A percentile compares a stretch with the other conserved stretches of the same genome.
Evolutionary conservation across 345 rosid species (phyloP).

Genomic region (Syzygium aromaticum): DNA sequence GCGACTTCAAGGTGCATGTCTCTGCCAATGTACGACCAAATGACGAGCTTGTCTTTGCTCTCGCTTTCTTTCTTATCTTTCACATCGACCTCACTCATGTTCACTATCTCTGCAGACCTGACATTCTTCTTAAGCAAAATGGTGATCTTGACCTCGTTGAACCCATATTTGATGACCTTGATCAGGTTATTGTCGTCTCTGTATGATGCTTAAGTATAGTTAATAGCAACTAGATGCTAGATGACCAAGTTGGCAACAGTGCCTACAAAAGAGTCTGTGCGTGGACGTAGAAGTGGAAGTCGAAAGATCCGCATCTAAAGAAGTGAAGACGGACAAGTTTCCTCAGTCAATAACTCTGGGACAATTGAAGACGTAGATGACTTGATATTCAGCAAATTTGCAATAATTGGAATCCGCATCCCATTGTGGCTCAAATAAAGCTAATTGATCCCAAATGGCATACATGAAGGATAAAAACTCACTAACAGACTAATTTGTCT

Average conservation of each 20-base stretch:
- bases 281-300: too few species aligned
- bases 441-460: not conserved
- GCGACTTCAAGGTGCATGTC: not conserved
- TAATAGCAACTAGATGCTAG: too few species aligned
- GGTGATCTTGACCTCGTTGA: not conserved
- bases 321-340: too few species aligned
- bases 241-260: too few species aligned
- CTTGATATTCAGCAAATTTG: not conserved
- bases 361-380: not conserved
- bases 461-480: not conserved
- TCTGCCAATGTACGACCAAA: not conserved
- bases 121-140: not conserved
- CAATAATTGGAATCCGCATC: not conserved
- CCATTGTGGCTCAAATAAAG: not conserved
- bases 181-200: not conserved
- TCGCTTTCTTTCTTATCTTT: not conserved
- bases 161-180: not conserved
- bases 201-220: not conserved
- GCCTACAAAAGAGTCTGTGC: too few species aligned
- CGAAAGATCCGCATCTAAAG: too few species aligned
- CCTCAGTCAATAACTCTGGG: not conserved
- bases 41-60: not conserved
- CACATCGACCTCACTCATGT: not conserved
- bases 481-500: fast-evolving
- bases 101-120: not conserved